Evolutionary conservation across 192 early-diverging fungal genomes (phyloP).

Genomic region (Umbelopsis vinacea): DNA sequence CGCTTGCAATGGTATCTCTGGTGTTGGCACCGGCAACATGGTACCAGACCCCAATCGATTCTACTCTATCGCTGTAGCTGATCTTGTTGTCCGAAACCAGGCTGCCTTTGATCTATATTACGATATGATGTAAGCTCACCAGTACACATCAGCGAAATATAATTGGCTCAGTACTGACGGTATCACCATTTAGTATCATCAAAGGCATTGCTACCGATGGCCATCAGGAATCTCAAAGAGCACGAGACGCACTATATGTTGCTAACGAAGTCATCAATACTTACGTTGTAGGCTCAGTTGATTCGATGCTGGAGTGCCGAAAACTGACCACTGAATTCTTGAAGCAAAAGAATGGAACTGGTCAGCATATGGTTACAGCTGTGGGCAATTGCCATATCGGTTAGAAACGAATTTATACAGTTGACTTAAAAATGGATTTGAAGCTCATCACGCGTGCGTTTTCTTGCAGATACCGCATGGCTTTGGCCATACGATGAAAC

Average conservation of each 20-base stretch:
- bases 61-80: constrained; percentile 64
- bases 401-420: constrained; percentile 24
- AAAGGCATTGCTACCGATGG: constrained; percentile 72
- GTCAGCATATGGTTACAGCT: constrained; percentile 79
- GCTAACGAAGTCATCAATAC: constrained; percentile 82
- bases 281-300: constrained; percentile 57
- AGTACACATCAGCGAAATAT: not conserved
- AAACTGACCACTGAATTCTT: constrained; percentile 70
- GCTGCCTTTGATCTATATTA: constrained; percentile 69
- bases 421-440: not conserved
- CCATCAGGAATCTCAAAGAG: constrained; percentile 67
- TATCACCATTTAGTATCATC: constrained; percentile 61
- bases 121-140: constrained; percentile 50
- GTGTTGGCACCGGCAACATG: constrained; percentile 63
- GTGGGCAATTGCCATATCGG: constrained; percentile 83
- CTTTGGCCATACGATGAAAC: constrained; percentile 98
- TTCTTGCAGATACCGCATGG: constrained; percentile 82
- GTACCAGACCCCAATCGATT: constrained; percentile 66
- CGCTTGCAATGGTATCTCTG: constrained; percentile 95
- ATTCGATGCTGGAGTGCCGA: constrained; percentile 43
- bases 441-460: constrained; percentile 26
- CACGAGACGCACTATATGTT: constrained; percentile 75
- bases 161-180: not conserved
- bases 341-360: constrained; percentile 54
- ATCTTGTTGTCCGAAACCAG: constrained; percentile 72